Base-by-base conservation (phyloP, 495 filamentous ascomycete species). In the Penicillium silybi region DNA sequence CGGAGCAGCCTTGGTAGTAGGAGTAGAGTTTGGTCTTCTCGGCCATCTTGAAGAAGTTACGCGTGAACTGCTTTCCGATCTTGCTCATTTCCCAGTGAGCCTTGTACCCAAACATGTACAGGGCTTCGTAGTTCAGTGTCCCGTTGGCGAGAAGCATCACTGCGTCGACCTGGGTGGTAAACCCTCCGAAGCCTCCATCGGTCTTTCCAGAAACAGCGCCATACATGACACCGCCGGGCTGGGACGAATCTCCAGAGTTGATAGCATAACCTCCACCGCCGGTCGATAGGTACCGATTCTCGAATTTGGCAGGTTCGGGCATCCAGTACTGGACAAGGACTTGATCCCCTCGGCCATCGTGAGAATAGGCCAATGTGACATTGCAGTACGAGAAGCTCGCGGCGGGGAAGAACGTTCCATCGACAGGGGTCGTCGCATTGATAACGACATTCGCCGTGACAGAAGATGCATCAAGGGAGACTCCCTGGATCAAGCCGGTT, bases 1-100 rank as follows among this genome's bases (percentile, higher is more conserved):
- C 76, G 2, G 73, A 77, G 56, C 78, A 81, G 0, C 76, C 76
- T 39, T 80, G 72, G 45, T 72, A 81, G 53, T 80, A 81, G 3
- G 74, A 64, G 53, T 80, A 81, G 2, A 61, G n/a, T n/a, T n/a
- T n/a, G n/a, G n/a, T 59, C 0, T 48, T 54, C 5, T 48, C 50
- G 2, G 47, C 22, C 17, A 66, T 50, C 29, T 49, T 53, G 50
- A 59, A 76, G 53, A 74, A 60, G 37, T 57, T 65, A 25, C 50
- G 54, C 15, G 71, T 69, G 6, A 75, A 61, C 6, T 57, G 58
- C 50, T 74, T 75, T n/a, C 74, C 74, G 25, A 74, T 51, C 6
- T 48, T 54, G 20, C 58, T 65, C 22, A 72, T 35, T 43, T 67
- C n/a, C n/a, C n/a, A n/a, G n/a, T n/a, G n/a, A n/a, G n/a, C n/a